phyloP scores from a whole-genome alignment of 208 protist species.

The Leishmania braziliensis region DNA sequence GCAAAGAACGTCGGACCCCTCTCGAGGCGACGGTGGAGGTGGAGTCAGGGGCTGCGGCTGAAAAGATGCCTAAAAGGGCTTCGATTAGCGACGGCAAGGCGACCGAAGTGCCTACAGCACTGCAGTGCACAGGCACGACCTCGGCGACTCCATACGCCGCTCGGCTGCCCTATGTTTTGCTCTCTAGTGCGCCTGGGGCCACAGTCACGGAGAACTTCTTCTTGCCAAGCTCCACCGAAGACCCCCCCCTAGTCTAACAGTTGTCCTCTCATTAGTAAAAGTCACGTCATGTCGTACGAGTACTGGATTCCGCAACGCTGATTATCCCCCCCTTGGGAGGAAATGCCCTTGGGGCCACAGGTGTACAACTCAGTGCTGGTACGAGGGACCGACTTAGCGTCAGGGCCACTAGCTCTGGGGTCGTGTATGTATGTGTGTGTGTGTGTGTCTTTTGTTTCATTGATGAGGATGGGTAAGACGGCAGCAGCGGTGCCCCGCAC shows the following conservation, averaged over 20 bases:
- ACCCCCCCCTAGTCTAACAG: background rate
- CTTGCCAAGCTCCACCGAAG: background rate
- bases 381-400: background rate
- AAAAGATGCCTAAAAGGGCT: background rate
- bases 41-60: background rate
- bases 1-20: background rate
- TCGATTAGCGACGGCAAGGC: background rate
- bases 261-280: background rate
- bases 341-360: background rate
- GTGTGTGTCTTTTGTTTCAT: background rate
- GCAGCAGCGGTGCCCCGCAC: conserved; percentile 3
- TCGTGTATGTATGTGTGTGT: background rate
- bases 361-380: background rate
- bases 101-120: background rate
- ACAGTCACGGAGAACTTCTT: background rate
- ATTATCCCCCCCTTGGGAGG: background rate
- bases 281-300: background rate
- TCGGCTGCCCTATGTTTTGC: background rate
- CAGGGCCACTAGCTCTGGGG: background rate
- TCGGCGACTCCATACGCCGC: background rate
- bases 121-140: background rate
- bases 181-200: background rate
- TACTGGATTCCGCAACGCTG: background rate
- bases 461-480: background rate
- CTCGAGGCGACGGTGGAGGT: background rate